A percentile compares a stretch with the other conserved stretches of the same genome.
Evolutionary conservation across 352 stramenopile species (phyloP).

Genomic region (Phytopythium oedochilum): DNA sequence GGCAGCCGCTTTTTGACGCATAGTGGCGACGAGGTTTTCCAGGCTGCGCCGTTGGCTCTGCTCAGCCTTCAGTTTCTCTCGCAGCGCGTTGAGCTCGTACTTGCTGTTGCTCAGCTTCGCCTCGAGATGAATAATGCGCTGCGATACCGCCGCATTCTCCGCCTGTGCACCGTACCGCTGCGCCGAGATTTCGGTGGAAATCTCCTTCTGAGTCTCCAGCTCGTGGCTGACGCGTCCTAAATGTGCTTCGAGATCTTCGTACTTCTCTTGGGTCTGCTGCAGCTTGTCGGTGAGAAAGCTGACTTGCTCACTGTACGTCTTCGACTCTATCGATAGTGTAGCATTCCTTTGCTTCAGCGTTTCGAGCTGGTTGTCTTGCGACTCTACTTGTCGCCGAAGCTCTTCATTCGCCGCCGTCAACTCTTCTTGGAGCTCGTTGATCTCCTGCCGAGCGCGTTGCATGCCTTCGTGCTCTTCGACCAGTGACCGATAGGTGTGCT

Average conservation of each 20-base stretch:
- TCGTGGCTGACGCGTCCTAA: constrained; percentile 40
- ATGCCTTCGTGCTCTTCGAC: constrained; percentile 73
- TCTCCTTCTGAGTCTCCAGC: constrained; percentile 58
- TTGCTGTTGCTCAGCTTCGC: constrained; percentile 68
- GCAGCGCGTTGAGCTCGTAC: constrained; percentile 57
- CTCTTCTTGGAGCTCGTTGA: constrained; percentile 55
- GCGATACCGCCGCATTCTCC: constrained; percentile 64
- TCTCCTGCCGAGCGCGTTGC: constrained; percentile 47
- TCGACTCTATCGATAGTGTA: constrained; percentile 44
- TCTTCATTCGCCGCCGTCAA: constrained; percentile 56
- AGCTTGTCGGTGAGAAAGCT: constrained; percentile 76
- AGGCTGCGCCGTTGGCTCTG: constrained; percentile 48
- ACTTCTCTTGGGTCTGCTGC: constrained; percentile 39
- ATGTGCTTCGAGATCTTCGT: constrained; percentile 50
- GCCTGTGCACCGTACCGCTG: constrained; percentile 72
- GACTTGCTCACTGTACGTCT: constrained; percentile 76
- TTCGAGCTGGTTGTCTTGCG: constrained; percentile 55
- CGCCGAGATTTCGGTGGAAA: constrained; percentile 74
- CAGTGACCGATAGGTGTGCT: constrained; percentile 65
- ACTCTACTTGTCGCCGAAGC: constrained; percentile 52
- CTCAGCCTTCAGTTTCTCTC: constrained; percentile 53
- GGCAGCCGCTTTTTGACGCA: constrained; percentile 61
- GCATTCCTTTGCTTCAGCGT: constrained; percentile 46
- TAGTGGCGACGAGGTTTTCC: constrained; percentile 54
- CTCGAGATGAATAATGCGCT: constrained; percentile 76